Base-by-base conservation (phyloP, 768 basidiomycete species). In the Galerina sulciceps region DNA sequence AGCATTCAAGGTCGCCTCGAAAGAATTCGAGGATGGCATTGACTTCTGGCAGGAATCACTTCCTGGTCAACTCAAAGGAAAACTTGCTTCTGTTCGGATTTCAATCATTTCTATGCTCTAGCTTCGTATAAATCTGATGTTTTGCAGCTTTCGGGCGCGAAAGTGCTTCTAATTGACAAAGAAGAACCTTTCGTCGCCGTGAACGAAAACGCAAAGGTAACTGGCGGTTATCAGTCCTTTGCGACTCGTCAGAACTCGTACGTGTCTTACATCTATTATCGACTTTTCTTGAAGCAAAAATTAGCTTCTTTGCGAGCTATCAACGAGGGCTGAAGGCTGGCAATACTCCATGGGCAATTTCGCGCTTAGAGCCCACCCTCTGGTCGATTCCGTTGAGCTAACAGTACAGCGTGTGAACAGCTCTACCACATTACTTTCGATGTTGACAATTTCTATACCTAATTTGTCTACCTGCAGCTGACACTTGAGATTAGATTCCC, bases 21-120 rank as follows among this genome's bases (percentile, higher is more conserved):
- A 72, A 5, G 82, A 84, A 67, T 82, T 86, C 56, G 67, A 74
- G 10, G 82, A 82, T 56, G 77, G 84, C 55, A 76, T 85, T 50
- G 69, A 77, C 11, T 75, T 83, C 52, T 86, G 85, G 85, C 83
- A 85, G 69, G 70, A 83, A 57, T 73, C 80, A 4, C 73, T 85
- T 23, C 80, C 79, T 4, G 78, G 73, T 9, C 53, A 71, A 1
- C 67, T 85, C 47, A 80, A 79, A 64, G 83, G 82, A 26, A 66
- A 80, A 54, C 78, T 85, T 6, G 69, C 65, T 20, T 79, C 77
- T 43, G 81, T 83, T 55, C 20, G 76, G 48, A 53, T 22, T 46
- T n/a, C 23, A 31, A 11, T 23, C 20, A 43, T 11, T 42, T 22
- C 22, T 26, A 20, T 17, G 11, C 10, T 18, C 43, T 38, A 38